Percentiles rank a stretch among this genome's conserved stretches.
Evolutionary conservation across 768 basidiomycete species (phyloP).

Genomic region (Holtermanniella nyarrowii): DNA sequence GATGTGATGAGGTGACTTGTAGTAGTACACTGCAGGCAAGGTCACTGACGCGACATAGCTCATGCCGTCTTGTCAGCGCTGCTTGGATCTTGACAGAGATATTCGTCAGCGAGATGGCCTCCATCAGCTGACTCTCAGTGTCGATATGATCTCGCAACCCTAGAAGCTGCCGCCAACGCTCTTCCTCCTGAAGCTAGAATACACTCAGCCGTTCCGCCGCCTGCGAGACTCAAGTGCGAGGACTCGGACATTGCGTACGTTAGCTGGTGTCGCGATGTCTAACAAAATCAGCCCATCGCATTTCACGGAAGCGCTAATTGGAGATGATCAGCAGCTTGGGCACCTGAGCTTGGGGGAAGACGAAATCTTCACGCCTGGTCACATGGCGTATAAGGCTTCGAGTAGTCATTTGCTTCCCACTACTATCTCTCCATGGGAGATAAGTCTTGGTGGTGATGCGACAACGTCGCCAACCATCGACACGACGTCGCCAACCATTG

Average conservation of each 20-base stretch:
- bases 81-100: neutral
- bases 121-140: neutral
- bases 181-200: neutral
- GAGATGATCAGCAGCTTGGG: neutral
- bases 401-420: no score
- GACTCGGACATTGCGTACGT: no score
- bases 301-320: neutral
- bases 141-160: neutral
- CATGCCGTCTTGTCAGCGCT: neutral
- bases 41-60: neutral
- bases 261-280: neutral
- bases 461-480: neutral
- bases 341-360: neutral
- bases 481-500: neutral
- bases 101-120: neutral
- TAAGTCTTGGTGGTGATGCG: neutral
- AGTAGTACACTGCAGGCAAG: neutral
- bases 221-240: neutral
- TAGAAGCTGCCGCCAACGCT: neutral
- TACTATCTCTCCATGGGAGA: no score
- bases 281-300: no score
- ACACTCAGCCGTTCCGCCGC: neutral
- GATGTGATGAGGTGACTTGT: neutral
- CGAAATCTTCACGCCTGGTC: neutral
- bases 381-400: neutral